phyloP scores from a whole-genome alignment of 139 green algal genomes.

The Closterium sp. region DNA sequence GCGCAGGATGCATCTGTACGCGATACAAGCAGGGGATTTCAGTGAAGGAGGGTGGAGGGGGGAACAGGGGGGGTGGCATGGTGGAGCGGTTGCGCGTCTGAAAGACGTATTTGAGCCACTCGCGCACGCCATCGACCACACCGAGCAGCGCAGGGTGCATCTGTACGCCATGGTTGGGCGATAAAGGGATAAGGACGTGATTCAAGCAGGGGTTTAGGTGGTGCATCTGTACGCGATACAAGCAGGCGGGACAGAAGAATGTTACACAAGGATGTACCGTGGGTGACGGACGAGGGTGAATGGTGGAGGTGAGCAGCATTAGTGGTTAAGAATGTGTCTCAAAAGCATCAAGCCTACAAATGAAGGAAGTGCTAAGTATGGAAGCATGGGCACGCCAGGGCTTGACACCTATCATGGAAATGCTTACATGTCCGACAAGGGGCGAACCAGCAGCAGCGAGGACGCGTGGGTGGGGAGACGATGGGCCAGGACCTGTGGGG shows the following conservation, averaged over 20 bases:
- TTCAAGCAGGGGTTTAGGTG: conserved; percentile 28
- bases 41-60: too few relatives aligned
- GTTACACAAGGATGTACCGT: too few relatives aligned
- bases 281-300: too few relatives aligned
- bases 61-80: conserved; percentile 9
- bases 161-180: too few relatives aligned
- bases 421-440: conserved; percentile 32
- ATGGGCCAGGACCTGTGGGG: conserved; percentile 39
- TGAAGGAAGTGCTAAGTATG: too few relatives aligned
- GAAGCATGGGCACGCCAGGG: too few relatives aligned
- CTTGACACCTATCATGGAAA: too few relatives aligned
- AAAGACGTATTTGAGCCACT: conserved; percentile 79
- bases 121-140: conserved; percentile 81
- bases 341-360: too few relatives aligned
- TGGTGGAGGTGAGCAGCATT: background rate
- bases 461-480: conserved; percentile 40
- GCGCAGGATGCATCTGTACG: conserved; percentile 74
- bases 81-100: conserved; percentile 84
- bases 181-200: too few relatives aligned
- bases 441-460: conserved; percentile 28
- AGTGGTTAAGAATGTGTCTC: background rate
- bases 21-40: conserved; percentile 20
- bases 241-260: too few relatives aligned
- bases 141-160: conserved; percentile 87
- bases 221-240: background rate